Percentiles rank a stretch among this genome's conserved stretches.
Conservation (phyloP, 306 rosid genomes). For the Acacia confusa region DNA sequence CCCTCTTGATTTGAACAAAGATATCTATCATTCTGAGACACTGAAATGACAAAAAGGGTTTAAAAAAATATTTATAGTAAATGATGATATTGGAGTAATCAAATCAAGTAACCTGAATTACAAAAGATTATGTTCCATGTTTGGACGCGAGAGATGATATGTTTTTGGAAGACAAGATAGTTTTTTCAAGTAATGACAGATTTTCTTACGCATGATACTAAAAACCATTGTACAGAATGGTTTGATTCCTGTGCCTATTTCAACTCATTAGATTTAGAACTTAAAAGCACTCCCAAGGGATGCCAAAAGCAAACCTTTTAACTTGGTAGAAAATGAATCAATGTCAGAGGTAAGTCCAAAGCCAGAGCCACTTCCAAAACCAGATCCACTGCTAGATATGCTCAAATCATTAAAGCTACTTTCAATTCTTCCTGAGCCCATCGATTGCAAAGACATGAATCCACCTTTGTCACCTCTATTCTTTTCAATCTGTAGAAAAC, state of each 20-base stretch:
- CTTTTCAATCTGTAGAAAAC: slow-evolving; percentile 77
- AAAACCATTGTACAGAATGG: slow-evolving; percentile 6
- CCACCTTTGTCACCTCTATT: slow-evolving; percentile 91
- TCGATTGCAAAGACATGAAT: slow-evolving; percentile 68
- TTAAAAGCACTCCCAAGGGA: slow-evolving; percentile 19
- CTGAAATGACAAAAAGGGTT: too few relatives aligned
- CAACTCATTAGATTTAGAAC: slow-evolving; percentile 20
- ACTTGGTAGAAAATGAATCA: slow-evolving; percentile 75
- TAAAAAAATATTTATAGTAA: too few relatives aligned
- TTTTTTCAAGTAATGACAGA: background rate
- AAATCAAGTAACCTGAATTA: too few relatives aligned
- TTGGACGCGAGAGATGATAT: background rate
- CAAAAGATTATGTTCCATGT: too few relatives aligned
- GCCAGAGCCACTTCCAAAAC: slow-evolving; percentile 88
- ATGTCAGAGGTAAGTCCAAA: slow-evolving; percentile 70
- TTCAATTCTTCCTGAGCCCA: slow-evolving; percentile 95
- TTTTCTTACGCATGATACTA: background rate
- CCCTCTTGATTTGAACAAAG: too few relatives aligned
- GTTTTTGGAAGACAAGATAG: background rate
- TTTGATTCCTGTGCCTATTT: slow-evolving; percentile 27
- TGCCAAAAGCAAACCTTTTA: slow-evolving; percentile 67
- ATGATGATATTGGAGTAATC: too few relatives aligned
- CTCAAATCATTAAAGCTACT: slow-evolving; percentile 72
- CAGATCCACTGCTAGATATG: slow-evolving; percentile 79
- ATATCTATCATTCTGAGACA: too few relatives aligned